A percentile compares a stretch with the other conserved stretches of the same genome.
These are phyloP conservation scores for Geotrichum macrosporum DNA, from an alignment of 1,139 yeast species.

Conservation along the genomic window DNA sequence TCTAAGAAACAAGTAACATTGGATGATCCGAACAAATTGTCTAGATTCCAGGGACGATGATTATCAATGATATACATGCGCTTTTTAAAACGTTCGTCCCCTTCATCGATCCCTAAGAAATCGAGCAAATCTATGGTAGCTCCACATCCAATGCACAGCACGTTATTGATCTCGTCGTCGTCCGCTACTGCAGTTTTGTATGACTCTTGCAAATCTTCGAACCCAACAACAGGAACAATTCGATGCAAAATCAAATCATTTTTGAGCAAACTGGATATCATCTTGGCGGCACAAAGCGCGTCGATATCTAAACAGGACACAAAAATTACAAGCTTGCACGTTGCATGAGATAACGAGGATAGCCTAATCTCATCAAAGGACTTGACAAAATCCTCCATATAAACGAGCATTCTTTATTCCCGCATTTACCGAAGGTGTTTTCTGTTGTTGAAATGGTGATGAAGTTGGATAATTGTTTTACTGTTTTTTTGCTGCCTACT, in stretches of 20 bases:
- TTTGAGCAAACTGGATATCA: conserved; percentile 64
- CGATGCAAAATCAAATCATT: conserved; percentile 84
- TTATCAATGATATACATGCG: conserved; percentile 81
- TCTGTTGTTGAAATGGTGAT: too few relatives aligned
- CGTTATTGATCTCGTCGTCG: conserved; percentile 59
- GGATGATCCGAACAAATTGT: conserved; percentile 83
- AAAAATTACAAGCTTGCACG: conserved; percentile 82
- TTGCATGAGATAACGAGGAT: conserved; percentile 65
- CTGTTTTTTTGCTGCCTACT: too few relatives aligned
- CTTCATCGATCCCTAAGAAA: conserved; percentile 63
- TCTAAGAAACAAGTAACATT: conserved; percentile 83
- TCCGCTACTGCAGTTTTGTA: conserved; percentile 56
- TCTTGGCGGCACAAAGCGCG: conserved; percentile 83
- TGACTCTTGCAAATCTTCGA: conserved; percentile 65
- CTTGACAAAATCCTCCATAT: conserved; percentile 32
- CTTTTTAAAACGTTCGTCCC: conserved; percentile 31
- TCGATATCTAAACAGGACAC: conserved; percentile 90
- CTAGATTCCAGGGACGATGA: conserved; percentile 94
- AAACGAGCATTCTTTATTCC: conserved; percentile 31
- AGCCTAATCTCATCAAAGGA: conserved; percentile 33
- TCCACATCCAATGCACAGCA: conserved; percentile 89
- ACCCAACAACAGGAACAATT: conserved; percentile 91
- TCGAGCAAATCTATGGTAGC: conserved; percentile 83
- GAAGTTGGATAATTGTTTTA: too few relatives aligned
- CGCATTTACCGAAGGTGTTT: too few relatives aligned